Base-by-base conservation (phyloP, 305 asterid species). In the Fraxinus angustifolia region DNA sequence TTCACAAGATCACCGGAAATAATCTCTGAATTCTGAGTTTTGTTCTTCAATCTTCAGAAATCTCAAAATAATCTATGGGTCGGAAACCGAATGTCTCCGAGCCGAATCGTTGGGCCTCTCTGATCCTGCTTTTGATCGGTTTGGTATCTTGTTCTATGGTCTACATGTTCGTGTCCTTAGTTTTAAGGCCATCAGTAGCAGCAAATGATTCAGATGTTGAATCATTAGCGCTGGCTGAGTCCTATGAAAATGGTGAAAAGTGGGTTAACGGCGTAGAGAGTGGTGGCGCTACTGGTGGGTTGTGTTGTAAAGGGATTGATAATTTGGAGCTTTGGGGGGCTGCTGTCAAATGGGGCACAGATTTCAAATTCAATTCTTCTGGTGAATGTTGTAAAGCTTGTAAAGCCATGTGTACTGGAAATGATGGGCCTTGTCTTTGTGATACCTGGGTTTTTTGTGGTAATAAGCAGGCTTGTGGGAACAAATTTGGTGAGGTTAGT, bases 371-470 rank as follows among this genome's bases (percentile, higher is more conserved):
- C 77, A 90, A 91, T 90, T 88, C 95, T 4, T 84, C 98, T 6
- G 85, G 85, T 30, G 90, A 86, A 65, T 95, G 99, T 81, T 95
- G 97, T 35, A 67, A 82, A 45, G 96, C 98, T 73, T 95, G 98
- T 84, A 89, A 88, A 73, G 89, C 82, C 34, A 91, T 95, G 97
- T 95, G 99, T 77, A 91, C 88, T 0, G 95, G 96, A 14, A 91
- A 89, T 7, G 90, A 89, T 10, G 98, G 99, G 78, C 95, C 95
- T 17, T 96, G 98, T 50, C 92, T 91, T 78, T 96, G 99, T 83
- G 91, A 96, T 92, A 62, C 97, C 0, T 96, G 98, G 98, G 99
- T 96, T 58, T 96, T 88, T 68, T 96, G 99, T 88, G 97, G 97
- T 81, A 85, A 96, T 82, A 88, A 83, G 86, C 87, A 86, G 80